Percentiles rank a stretch among this genome's conserved stretches.
Conservation (phyloP, 2,329 filamentous ascomycete genomes). For the Ilyonectria destructans region DNA sequence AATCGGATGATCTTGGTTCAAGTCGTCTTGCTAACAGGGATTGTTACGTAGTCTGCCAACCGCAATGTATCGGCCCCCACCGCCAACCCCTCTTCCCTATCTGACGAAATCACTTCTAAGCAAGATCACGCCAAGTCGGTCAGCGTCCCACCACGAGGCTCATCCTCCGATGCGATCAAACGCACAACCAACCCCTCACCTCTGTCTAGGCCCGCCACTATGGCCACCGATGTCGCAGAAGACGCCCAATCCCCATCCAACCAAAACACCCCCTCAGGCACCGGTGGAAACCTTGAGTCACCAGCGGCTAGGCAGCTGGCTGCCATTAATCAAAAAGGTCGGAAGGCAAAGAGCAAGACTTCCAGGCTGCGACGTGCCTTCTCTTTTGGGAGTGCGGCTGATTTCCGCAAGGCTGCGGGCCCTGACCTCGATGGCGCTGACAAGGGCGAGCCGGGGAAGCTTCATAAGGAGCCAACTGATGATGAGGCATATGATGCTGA, state of each 20-base stretch:
- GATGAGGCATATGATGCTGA: conserved; percentile 85
- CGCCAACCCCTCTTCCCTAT: conserved; percentile 67
- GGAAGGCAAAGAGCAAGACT: conserved; percentile 86
- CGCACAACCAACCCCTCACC: conserved; percentile 79
- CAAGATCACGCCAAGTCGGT: conserved; percentile 71
- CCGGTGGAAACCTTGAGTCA: conserved; percentile 66
- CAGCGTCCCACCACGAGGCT: conserved; percentile 74
- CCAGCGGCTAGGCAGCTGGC: conserved; percentile 88
- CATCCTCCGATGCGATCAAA: conserved; percentile 78
- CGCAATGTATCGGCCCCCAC: conserved; percentile 70
- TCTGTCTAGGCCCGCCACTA: conserved; percentile 79
- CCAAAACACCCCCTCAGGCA: conserved; percentile 48
- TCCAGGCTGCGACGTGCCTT: conserved; percentile 91
- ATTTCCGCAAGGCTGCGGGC: conserved; percentile 83
- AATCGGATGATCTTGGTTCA: conserved; percentile 60
- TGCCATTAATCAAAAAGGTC: conserved; percentile 88
- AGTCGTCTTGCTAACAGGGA: conserved; percentile 65
- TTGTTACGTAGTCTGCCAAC: conserved; percentile 71
- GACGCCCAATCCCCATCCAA: conserved; percentile 59
- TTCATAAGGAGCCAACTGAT: conserved; percentile 76
- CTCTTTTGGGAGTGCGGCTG: conserved; percentile 95
- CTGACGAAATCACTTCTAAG: conserved; percentile 64
- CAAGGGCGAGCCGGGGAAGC: conserved; percentile 63
- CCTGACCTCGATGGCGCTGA: conserved; percentile 66
- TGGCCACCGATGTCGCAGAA: conserved; percentile 69